Evolutionary conservation across 805 yeast genomes (phyloP), one percentile per base, ranked within the genome.

Genomic region (Cyberlindnera subsufficiens): DNA sequence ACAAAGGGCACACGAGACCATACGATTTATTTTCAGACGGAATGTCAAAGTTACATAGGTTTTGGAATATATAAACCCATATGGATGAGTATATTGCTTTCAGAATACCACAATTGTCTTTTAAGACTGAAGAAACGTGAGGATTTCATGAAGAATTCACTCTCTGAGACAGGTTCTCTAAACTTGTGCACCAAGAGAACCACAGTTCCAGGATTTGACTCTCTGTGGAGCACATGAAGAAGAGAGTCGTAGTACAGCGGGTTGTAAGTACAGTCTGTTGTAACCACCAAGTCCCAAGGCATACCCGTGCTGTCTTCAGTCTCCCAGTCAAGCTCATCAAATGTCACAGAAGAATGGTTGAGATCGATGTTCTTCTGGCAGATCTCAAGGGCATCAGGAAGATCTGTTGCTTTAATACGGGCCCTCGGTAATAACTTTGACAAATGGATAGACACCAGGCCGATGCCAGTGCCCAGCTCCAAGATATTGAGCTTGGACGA

Each of bases 381-480:
- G 2, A 67, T 57, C 33, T 64, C 70, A 35, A 45, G 32, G 0
- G 74, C 72, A 25, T 68, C 72, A 2, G 49, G 54, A 3, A 69
- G 50, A 44, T 69, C 74, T 0, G 74, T 66, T 2, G 67, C 61
- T 5, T 53, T 32, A 1, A 64, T 49, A 3, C 29, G 25, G 11
- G 59, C 38, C 7, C 47, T 37, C 3, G 47, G 32, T 13, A 58
- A 47, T 3, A 54, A 14, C 19, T 53, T 56, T 17, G 55, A 50
- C 19, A 69, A 32, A 6, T 59, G 55, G 5, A 67, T 39, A 3
- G 71, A 66, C 0, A 65, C 65, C 0, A 68, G 47, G 1, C 74
- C 74, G 38, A 71, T 67, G 1, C 74, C 74, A 4, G 74, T 61
- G 1, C 74, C 74, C 3, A 69, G 54, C 44, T 69, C 74, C 11